Conservation (phyloP, 2,329 filamentous ascomycete genomes). For the Pseudogymnoascus sp. region DNA sequence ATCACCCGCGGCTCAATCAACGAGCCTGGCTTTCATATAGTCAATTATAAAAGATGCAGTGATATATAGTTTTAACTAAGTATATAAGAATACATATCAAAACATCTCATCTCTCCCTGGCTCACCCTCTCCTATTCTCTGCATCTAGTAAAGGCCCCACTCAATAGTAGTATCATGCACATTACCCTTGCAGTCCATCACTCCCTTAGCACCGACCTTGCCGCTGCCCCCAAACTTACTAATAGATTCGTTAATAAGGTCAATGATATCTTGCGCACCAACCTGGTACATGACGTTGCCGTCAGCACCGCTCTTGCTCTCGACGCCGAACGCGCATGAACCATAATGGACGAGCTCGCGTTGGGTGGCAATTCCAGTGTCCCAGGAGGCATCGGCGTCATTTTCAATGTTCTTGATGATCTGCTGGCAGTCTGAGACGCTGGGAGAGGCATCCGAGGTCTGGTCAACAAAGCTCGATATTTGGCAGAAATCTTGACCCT, state of each 20-base stretch:
- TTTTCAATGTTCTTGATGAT: slow-evolving; percentile 31
- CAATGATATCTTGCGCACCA: slow-evolving; percentile 31
- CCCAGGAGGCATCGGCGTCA: slow-evolving; percentile 17
- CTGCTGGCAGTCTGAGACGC: slow-evolving; percentile 29
- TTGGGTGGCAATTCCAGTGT: slow-evolving; percentile 16
- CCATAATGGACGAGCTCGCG: slow-evolving; percentile 25
- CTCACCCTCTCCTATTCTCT: too few species aligned
- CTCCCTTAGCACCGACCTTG: slow-evolving; percentile 31
- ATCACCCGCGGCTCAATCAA: too few species aligned
- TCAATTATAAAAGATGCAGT: too few species aligned
- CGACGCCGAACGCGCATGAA: slow-evolving; percentile 30
- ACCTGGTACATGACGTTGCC: slow-evolving; percentile 27
- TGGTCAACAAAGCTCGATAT: slow-evolving; percentile 30
- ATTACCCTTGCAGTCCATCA: slow-evolving; percentile 28
- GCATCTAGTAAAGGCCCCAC: slow-evolving; percentile 24
- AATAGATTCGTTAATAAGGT: slow-evolving; percentile 30
- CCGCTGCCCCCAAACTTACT: slow-evolving; percentile 26
- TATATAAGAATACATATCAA: too few species aligned
- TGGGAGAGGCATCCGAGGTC: slow-evolving; percentile 30
- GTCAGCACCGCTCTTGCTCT: slow-evolving; percentile 18
- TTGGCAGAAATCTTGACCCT: slow-evolving; percentile 24
- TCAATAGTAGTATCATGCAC: slow-evolving; percentile 13
- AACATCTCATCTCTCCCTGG: too few species aligned
- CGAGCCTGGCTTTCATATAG: too few species aligned
- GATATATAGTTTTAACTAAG: too few species aligned